Percentiles rank a stretch among this genome's conserved stretches.
Conservation (phyloP, 2,329 filamentous ascomycete genomes). For the Botrytis fabae region DNA sequence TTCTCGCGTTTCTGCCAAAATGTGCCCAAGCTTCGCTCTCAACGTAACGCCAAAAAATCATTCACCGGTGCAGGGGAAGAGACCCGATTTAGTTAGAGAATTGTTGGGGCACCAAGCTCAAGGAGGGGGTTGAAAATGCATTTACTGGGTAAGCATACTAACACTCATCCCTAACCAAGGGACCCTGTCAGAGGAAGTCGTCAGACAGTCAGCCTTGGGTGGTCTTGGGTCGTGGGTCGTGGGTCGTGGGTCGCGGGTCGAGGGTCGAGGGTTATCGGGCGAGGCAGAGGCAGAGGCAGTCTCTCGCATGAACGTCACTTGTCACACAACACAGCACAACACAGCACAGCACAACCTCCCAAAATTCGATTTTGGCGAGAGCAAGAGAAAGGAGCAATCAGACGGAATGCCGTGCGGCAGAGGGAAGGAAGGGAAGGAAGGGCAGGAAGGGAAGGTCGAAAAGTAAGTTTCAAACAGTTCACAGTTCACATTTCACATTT, state of each 20-base stretch:
- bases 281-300: too few species aligned
- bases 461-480: neutral
- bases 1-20: neutral
- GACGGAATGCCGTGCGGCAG: too few species aligned
- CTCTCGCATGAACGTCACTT: constrained; percentile 6
- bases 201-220: neutral
- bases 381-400: too few species aligned
- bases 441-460: neutral
- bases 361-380: neutral
- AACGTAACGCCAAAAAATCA: constrained; percentile 24
- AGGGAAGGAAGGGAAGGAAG: too few species aligned
- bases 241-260: neutral
- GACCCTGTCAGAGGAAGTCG: neutral
- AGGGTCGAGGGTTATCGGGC: neutral
- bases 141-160: neutral
- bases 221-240: neutral
- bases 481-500: neutral
- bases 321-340: too few species aligned
- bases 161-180: neutral
- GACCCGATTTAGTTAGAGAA: constrained; percentile 21
- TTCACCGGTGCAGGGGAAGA: constrained; percentile 16
- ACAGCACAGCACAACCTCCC: neutral
- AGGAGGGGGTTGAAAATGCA: constrained; percentile 17
- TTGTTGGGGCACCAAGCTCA: constrained; percentile 22
- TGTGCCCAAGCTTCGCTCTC: constrained; percentile 8